Base-by-base conservation (phyloP, 2,329 filamentous ascomycete species). In the Didymella arachidicola region DNA sequence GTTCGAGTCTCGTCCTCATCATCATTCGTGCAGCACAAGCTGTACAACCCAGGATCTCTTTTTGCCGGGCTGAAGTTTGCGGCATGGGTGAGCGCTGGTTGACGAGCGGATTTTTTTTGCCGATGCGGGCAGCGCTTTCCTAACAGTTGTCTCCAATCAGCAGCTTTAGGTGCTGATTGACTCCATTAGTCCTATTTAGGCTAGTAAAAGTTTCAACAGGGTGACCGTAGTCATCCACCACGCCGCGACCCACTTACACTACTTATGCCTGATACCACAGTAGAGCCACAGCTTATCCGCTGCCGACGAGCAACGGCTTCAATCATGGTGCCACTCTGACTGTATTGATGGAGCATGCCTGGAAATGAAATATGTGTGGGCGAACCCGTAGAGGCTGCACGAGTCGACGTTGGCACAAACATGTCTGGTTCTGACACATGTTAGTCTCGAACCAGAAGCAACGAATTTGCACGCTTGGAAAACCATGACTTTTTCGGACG, bases 1-100 rank as follows among this genome's bases (percentile, higher is more conserved):
- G 71, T 73, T 73, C 71, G 66, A 73, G 69, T 75, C 74, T 67
- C 74, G 74, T 72, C 75, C 73, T 75, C 70, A 73, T 76, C 73
- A 76, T 54, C 58, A 73, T 72, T 66, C 43, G 43, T 46, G 18
- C 19, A 18, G n/a, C 43, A 4, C 10, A n/a, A 30, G 32, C 30
- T 27, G 25, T 18, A 25, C n/a, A 47, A 18, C 19, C 51, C 51
- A 53, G 51, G 51, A 68, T 51, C 5, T 25, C 49, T 44, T 43
- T 54, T 18, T 25, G 30, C 12, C 5, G 4, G 14, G 14, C 10
- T 25, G 11, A 4, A 38, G 30, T 25, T 3, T 16, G 7, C 10
- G n/a, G 22, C 1, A 38, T 29, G 18, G 27, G 16, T 43, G 7
- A 14, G 14, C 7, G 32, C 16, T 7, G 22, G 19, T 22, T 29